Conservation (phyloP, 495 filamentous ascomycete species). For the Penicillium lagena region DNA sequence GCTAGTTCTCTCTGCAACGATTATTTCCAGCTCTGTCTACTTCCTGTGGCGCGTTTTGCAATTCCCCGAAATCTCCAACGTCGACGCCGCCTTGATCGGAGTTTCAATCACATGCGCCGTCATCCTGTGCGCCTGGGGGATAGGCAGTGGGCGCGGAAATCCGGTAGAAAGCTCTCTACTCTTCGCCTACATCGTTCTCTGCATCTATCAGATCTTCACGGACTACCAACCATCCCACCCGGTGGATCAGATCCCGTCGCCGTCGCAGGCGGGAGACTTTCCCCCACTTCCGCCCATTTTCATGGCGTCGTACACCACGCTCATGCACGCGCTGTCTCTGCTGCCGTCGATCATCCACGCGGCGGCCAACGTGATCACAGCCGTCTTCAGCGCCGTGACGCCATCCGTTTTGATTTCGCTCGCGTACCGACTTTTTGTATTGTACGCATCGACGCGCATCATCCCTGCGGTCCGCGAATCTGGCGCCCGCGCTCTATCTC, state of each 20-base stretch:
- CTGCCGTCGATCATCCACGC: constrained; percentile 80
- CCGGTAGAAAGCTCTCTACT: constrained; percentile 92
- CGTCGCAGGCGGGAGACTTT: constrained; percentile 65
- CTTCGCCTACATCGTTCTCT: constrained; percentile 94
- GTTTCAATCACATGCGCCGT: constrained; percentile 85
- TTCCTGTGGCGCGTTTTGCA: constrained; percentile 92
- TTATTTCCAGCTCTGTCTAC: constrained; percentile 90
- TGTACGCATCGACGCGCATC: constrained; percentile 93
- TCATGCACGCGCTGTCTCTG: constrained; percentile 74
- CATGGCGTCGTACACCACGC: constrained; percentile 96
- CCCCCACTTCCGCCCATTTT: constrained; percentile 92
- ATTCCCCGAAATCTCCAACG: constrained; percentile 87
- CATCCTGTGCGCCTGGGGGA: constrained; percentile 90
- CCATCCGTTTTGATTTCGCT: constrained; percentile 92
- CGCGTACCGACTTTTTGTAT: constrained; percentile 83
- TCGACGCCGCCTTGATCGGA: constrained; percentile 92
- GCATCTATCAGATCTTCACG: constrained; percentile 98
- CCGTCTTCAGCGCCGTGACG: constrained; percentile 87
- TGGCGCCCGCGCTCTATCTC: constrained; percentile 71
- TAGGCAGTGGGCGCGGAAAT: constrained; percentile 89
- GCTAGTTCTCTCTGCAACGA: constrained; percentile 76
- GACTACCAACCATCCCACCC: constrained; percentile 80
- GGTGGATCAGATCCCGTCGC: constrained; percentile 46
- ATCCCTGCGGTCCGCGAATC: constrained; percentile 87
- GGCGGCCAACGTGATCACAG: constrained; percentile 77